Base-by-base conservation (phyloP, 495 filamentous ascomycete genomes). In the Penicillium egyptiacum region DNA sequence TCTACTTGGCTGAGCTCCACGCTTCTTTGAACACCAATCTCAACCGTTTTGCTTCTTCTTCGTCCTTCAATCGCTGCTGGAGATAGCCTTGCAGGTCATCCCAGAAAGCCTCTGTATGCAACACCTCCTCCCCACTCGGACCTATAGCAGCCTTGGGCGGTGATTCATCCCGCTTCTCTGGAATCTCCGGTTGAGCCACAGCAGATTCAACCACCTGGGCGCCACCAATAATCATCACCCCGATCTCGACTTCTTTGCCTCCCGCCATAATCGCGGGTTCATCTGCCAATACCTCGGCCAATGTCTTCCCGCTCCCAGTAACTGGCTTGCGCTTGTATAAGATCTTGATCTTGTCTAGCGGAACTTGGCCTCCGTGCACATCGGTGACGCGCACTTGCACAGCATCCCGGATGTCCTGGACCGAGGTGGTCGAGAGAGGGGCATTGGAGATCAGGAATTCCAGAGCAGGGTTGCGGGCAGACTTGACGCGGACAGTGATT, bases 61-160 rank as follows among this genome's bases (percentile, higher is more conserved):
- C 82, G 71, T 95, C 88, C 70, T 85, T 83, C 50, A 96, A 59
- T 71, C 89, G 82, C 79, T 90, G 88, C 62, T 83, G 71, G 70
- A 98, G 70, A 67, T 87, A 98, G 14, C 82, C 89, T 67, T 83
- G 85, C 60, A 98, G 68, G 79, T 98, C 94, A 33, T 74, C 72
- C 94, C 94, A 98, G 72, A 98, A 98, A 58, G 81, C 84, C 31
- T 88, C 85, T 23, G 83, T 87, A 57, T 78, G 64, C 58, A 97
- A 63, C 39, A 88, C 79, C 22, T 79, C 81, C 46, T 61, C 70
- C 20, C 84, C 85, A 60, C 81, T 83, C 25, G 76, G 70, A 14
- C 80, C 85, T 53, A 82, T 78, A 26, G 79, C 82, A 16, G 78
- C 70, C 56, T 75, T 74, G n/a, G 71, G 65, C 26, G 67, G 53